Conservation (phyloP, 495 filamentous ascomycete genomes). For the Hapsidospora chrysogenum region DNA sequence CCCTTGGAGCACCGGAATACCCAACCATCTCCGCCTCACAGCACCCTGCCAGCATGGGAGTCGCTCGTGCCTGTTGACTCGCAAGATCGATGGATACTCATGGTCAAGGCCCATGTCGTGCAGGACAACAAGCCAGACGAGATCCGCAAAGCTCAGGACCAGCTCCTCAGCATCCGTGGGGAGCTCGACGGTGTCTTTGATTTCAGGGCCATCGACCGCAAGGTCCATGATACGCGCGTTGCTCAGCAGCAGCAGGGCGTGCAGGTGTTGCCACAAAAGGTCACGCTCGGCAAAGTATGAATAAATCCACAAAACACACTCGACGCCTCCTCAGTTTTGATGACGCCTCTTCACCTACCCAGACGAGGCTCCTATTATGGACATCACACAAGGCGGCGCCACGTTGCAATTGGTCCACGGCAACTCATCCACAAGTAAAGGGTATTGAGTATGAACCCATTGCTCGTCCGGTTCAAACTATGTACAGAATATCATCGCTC, state of each 20-base stretch:
- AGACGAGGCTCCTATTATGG: background rate
- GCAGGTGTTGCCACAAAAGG: slow-evolving; percentile 1
- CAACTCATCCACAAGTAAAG: too few relatives aligned
- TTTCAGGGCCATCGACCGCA: slow-evolving; percentile 23
- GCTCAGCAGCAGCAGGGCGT: slow-evolving; percentile 1
- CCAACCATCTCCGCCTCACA: background rate
- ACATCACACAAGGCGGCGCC: too few relatives aligned
- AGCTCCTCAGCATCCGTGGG: slow-evolving; percentile 14
- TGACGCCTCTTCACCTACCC: too few relatives aligned
- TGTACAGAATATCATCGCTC: background rate
- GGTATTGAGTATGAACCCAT: background rate
- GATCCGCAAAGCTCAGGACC: slow-evolving; percentile 19
- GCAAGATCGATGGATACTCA: slow-evolving; percentile 20
- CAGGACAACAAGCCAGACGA: slow-evolving; percentile 23
- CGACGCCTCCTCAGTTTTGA: too few relatives aligned
- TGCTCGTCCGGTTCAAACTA: background rate
- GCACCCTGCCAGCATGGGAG: slow-evolving; percentile 6
- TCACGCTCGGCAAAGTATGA: slow-evolving; percentile 1
- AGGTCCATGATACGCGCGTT: slow-evolving; percentile 18
- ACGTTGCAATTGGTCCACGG: too few relatives aligned
- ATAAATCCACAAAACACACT: background rate
- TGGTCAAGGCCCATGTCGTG: slow-evolving; percentile 18
- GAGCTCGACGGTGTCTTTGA: slow-evolving; percentile 24
- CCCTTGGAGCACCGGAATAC: background rate
- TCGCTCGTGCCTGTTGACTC: slow-evolving; percentile 11